Base-by-base conservation (phyloP, 1,139 yeast genomes). In the Eremothecium coryli region DNA sequence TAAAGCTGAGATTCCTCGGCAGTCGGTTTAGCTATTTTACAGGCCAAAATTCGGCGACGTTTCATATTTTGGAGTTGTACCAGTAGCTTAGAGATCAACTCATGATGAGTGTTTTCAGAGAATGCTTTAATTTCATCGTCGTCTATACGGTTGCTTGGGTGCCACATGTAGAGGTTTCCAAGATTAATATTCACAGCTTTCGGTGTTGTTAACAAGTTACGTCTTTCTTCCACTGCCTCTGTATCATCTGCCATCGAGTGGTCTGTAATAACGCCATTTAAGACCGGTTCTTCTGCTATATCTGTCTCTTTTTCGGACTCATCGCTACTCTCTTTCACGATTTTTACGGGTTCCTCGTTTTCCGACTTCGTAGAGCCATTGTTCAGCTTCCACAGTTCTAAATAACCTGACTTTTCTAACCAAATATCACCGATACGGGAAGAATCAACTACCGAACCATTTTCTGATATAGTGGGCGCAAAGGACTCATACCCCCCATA, bases 381-480 rank as follows among this genome's bases (percentile, higher is more conserved):
- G 20, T 18, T 33, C 18, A 33, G 14, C 15, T 64, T 59, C n/a
- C 57, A 56, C 20, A 76, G 58, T 37, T 73, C 66, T 31, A 65
- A 63, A 35, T 67, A 66, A 0, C 93, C 93, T 31, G 78, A 64
- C 52, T 76, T 85, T 46, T 80, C 84, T 39, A 76, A 68, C 95
- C 96, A 88, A 6, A 82, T 71, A 16, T 74, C 65, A 1, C 80
- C 76, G 40, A 80, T 78, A 40, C 76, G 71, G 10, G 69, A 69
- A 15, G 72, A 71, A 16, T 80, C 71, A 5, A 85, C 64, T 6
- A 84, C 78, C 2, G 82, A 67, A 18, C 75, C 76, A 29, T 71
- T 70, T 56, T 82, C 85, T 54, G 86, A 95, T 27, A 68, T 60
- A 1, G 68, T 56, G 3, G 96, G 97, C 0, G 93, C 94, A 69